These are phyloP conservation scores for Ascoidea tarda DNA, from an alignment of 805 yeast species.

Conservation along the genomic window DNA sequence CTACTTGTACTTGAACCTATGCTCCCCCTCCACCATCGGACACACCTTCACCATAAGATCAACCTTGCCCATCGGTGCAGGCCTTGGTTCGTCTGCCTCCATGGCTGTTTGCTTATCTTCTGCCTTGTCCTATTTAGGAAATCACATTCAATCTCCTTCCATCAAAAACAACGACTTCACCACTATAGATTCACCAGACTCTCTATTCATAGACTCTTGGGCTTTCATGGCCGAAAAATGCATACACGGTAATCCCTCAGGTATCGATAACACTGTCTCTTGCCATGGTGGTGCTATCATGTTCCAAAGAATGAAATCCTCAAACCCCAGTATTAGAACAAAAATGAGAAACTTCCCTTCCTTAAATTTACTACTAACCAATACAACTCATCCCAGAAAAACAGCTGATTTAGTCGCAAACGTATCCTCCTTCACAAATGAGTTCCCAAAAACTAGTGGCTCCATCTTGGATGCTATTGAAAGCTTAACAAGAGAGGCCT, in stretches of 20 bases:
- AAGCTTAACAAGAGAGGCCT: constrained; percentile 57
- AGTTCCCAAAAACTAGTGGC: constrained; percentile 38
- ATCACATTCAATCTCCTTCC: constrained; percentile 29
- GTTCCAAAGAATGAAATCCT: constrained; percentile 49
- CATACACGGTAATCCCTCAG: constrained; percentile 93
- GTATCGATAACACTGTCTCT: constrained; percentile 93
- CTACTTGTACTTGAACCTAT: constrained; percentile 54
- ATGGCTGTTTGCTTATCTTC: constrained; percentile 73
- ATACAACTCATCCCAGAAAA: constrained; percentile 77
- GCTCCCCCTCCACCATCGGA: constrained; percentile 26
- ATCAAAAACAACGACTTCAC: constrained; percentile 21
- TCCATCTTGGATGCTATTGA: constrained; percentile 69
- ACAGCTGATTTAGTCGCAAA: constrained; percentile 74
- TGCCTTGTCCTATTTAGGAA: constrained; percentile 52
- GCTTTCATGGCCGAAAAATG: constrained; percentile 90
- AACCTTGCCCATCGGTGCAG: constrained; percentile 91
- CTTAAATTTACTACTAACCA: constrained; percentile 60
- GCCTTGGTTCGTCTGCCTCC: constrained; percentile 90
- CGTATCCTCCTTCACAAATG: constrained; percentile 42
- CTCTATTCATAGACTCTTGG: constrained; percentile 67
- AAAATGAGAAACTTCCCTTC: constrained; percentile 64
- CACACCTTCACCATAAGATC: constrained; percentile 57
- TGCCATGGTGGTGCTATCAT: constrained; percentile 92
- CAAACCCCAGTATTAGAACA: constrained; percentile 49
- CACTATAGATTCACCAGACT: constrained; percentile 18